phyloP scores from a whole-genome alignment of 2,329 filamentous ascomycete genomes.

The Periconia sp. region DNA sequence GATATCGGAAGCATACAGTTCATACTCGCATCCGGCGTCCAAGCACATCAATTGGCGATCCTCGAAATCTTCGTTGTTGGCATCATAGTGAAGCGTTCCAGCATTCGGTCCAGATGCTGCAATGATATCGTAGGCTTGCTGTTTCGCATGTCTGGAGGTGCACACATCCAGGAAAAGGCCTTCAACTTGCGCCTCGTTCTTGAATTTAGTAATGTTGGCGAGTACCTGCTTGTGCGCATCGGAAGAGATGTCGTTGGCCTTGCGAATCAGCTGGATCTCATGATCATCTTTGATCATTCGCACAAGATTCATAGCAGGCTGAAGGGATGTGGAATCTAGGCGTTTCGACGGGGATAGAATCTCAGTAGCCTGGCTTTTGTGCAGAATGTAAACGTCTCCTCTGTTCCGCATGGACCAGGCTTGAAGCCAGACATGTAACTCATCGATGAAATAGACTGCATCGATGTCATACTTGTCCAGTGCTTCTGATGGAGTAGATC shows the following conservation, averaged over 20 bases:
- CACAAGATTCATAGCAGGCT: constrained; percentile 76
- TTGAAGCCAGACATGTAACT: constrained; percentile 35
- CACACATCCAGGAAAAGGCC: constrained; percentile 77
- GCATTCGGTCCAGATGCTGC: constrained; percentile 84
- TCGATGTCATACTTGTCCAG: constrained; percentile 71
- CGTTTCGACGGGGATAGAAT: constrained; percentile 12
- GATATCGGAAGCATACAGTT: constrained; percentile 86
- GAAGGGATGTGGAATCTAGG: constrained; percentile 55
- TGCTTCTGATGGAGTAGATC: constrained; percentile 67
- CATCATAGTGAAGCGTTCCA: constrained; percentile 83
- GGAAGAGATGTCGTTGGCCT: constrained; percentile 80
- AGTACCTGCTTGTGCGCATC: constrained; percentile 77
- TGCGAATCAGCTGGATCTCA: constrained; percentile 80
- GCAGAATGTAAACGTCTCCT: constrained; percentile 44
- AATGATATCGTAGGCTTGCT: constrained; percentile 88
- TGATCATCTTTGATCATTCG: constrained; percentile 84
- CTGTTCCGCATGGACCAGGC: constrained; percentile 35
- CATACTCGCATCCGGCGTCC: constrained; percentile 86
- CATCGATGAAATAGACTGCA: constrained; percentile 64
- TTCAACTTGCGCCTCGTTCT: constrained; percentile 83
- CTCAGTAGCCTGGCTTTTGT: constrained; percentile 26
- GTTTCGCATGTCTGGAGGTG: constrained; percentile 72
- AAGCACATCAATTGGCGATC: constrained; percentile 78
- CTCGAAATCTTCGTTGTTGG: constrained; percentile 75
- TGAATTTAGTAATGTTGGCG: constrained; percentile 64